Evolutionary conservation across 139 green algal species (phyloP).

Genomic region (Eudorina sp.): DNA sequence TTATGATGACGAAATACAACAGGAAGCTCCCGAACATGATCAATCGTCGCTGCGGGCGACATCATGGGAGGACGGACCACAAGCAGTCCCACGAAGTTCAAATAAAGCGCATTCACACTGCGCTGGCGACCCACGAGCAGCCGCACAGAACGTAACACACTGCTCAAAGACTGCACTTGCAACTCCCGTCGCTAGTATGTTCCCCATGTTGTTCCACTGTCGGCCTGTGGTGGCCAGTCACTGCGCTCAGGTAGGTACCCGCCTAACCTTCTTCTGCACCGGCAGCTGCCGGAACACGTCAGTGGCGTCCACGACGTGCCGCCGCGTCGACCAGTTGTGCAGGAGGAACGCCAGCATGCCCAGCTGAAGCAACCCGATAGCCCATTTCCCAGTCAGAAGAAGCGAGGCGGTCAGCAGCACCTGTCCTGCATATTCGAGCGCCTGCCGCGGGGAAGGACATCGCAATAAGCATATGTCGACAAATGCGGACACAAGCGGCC

Average conservation of each 20-base stretch:
- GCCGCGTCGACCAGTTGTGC: conserved; percentile 37
- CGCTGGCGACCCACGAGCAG: too few species aligned
- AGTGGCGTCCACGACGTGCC: conserved; percentile 73
- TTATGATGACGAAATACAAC: conserved; percentile 69
- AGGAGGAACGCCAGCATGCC: conserved; percentile 62
- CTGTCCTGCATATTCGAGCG: conserved; percentile 66
- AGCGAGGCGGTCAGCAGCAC: conserved; percentile 62
- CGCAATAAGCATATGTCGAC: not conserved
- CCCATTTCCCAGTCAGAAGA: conserved; percentile 74
- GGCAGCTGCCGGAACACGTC: conserved; percentile 77
- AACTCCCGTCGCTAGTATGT: too few species aligned
- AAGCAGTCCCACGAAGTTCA: too few species aligned
- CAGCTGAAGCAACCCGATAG: conserved; percentile 55
- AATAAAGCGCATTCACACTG: too few species aligned
- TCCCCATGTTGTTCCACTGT: too few species aligned
- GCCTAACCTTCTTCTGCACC: conserved; percentile 63
- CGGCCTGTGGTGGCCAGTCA: too few species aligned
- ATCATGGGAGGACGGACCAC: too few species aligned
- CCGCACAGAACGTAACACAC: too few species aligned
- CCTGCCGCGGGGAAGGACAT: too few species aligned
- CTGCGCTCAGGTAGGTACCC: too few species aligned
- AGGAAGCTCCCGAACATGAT: conserved; percentile 73
- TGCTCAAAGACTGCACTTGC: too few species aligned
- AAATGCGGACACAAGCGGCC: not conserved
- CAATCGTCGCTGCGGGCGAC: conserved; percentile 51